Base-by-base conservation (phyloP, 2,329 filamentous ascomycete genomes). In the Epichloe brachyelytri region DNA sequence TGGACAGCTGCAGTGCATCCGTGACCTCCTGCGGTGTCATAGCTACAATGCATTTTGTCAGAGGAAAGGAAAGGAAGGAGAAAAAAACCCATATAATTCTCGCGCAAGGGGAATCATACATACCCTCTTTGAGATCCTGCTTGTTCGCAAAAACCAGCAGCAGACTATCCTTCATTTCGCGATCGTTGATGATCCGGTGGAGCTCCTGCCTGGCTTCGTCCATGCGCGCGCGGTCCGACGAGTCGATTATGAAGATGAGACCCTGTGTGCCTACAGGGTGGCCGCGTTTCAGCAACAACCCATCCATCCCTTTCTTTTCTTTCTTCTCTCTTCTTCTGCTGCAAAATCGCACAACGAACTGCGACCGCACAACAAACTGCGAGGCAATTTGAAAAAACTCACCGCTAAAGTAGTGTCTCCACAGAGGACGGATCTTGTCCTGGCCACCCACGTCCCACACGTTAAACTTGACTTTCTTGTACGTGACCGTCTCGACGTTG, bases 381-480 rank as follows among this genome's bases (percentile, higher is more conserved):
- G 26, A 30, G 26, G 26, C 26, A 30, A 30, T 26, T 26, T 7
- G 22, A 11, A 15, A 17, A 38, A 22, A 64, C 78, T 63, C 69
- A 83, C 84, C 85, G 60, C 82, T 86, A 67, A 95, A 97, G 76
- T 97, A 97, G 76, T 97, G 91, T 72, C 91, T 84, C 91, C 91
- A 97, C 55, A 97, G 76, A 56, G 91, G 91, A 59, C 91, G 81
- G 65, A 97, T 97, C 83, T 97, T 97, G 79, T 97, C 91, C 77
- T 97, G 91, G 58, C 91, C 91, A 71, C 91, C 91, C 54, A 97
- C 91, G 75, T 97, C 91, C 91, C 91, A 97, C 57, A 97, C 91
- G 64, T 94, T 97, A 77, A 97, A 97, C 73, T 96, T 94, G 72
- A 96, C 90, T 70, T 97, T 97, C 80, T 96, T 96, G 78, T 95